Evolutionary conservation across 495 filamentous ascomycete genomes (phyloP), one percentile per base, ranked within the genome.

Genomic region (Mytilinidion resinicola): DNA sequence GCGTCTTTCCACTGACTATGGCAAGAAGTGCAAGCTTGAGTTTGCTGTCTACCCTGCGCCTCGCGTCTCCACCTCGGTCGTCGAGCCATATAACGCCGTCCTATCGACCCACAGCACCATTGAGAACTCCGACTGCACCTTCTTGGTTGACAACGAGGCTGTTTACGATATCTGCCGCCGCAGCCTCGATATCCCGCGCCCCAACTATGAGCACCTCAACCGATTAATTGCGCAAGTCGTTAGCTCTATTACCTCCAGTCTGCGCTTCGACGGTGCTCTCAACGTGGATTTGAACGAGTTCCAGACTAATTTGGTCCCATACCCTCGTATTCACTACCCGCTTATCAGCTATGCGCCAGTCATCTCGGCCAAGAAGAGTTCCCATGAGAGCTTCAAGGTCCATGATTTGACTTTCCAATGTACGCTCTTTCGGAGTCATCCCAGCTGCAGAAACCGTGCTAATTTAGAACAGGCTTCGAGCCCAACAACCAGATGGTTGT

Each of bases 401-500:
- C 82, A 84, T 56, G 90, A 95, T 60, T 75, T 95, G 59, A 95
- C 90, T 64, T 85, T 90, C 77, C 87, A 92, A 72, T 91, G 89
- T 88, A 76, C 70, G 80, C 73, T 35, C 33, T 33, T 19, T 19
- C 12, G 37, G 51, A 39, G 36, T 20, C 12, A 62, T 17, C 4
- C 46, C 33, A 46, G 59, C 17, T 14, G 9, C 14, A 14, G 39
- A 46, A 34, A 21, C 19, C 20, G 36, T 14, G 15, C 35, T 44
- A 12, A 52, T 14, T 14, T 21, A 9, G 3, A 15, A 30, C 53
- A 71, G 69, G 88, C 74, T 91, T 92, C 70, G 90, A 95, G 77
- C 90, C 90, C 51, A 88, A 91, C 80, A 95, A 95, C 79, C 90
- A 95, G 78, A 95, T 95, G 90, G 90, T 95, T 21, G 89, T 91